Conservation (phyloP, 1,284 basidiomycete genomes). For the Tilletia caries region DNA sequence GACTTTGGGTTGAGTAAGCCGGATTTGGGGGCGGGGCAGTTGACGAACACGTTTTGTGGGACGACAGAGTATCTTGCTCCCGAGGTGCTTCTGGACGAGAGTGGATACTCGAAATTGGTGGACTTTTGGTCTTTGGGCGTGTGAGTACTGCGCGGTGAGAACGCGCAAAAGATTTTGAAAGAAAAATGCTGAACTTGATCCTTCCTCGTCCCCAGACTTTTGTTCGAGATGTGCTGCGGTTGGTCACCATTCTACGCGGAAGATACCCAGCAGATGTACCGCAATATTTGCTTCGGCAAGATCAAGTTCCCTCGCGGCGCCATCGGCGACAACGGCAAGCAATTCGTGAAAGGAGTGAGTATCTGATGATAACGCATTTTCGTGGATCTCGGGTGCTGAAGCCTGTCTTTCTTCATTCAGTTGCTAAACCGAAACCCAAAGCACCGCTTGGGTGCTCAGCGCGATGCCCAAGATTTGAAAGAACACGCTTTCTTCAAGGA, state of each 20-base stretch:
- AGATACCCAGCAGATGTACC: slow-evolving; percentile 99
- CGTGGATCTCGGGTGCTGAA: slow-evolving; percentile 16
- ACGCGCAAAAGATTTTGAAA: too few relatives aligned
- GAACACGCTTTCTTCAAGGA: slow-evolving; percentile 90
- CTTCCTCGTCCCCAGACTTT: slow-evolving; percentile 58
- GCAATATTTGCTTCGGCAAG: slow-evolving; percentile 94
- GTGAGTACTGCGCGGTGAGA: slow-evolving; percentile 4
- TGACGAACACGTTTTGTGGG: slow-evolving; percentile 96
- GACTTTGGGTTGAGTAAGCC: slow-evolving; percentile 97
- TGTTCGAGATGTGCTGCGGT: slow-evolving; percentile 86
- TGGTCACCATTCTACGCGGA: slow-evolving; percentile 99
- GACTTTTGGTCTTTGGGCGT: slow-evolving; percentile 94
- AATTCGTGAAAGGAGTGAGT: slow-evolving; percentile 95
- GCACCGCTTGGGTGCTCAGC: slow-evolving; percentile 84
- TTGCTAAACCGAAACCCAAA: slow-evolving; percentile 96
- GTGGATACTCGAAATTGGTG: slow-evolving; percentile 96
- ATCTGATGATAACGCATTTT: slow-evolving; percentile 21
- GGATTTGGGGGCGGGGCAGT: slow-evolving; percentile 84
- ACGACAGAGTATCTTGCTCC: slow-evolving; percentile 87
- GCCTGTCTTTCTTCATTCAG: slow-evolving; percentile 49
- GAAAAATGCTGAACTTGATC: background rate
- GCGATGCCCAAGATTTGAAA: slow-evolving; percentile 90
- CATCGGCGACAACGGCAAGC: slow-evolving; percentile 95
- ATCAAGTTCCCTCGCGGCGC: slow-evolving; percentile 97
- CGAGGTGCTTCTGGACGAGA: slow-evolving; percentile 96